Percentiles rank a stretch among this genome's conserved stretches.
phyloP scores from a whole-genome alignment of 2,329 filamentous ascomycete species.

The Venturia carpophila region DNA sequence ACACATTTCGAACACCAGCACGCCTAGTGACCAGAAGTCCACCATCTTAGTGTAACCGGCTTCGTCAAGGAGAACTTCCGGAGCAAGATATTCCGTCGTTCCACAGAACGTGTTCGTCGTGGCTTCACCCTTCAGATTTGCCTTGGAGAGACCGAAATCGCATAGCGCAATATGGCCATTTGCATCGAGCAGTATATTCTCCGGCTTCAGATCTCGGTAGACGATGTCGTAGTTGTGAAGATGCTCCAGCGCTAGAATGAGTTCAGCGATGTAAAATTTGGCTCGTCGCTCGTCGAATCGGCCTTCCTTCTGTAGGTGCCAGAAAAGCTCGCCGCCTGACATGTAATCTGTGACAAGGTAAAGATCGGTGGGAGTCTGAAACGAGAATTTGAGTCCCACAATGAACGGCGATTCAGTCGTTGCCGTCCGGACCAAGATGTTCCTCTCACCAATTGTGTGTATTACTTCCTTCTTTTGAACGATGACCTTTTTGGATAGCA shows the following conservation, averaged over 20 bases:
- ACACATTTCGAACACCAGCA: slow-evolving; percentile 99
- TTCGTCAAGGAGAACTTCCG: slow-evolving; percentile 90
- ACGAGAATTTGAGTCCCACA: slow-evolving; percentile 95
- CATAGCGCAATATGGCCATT: slow-evolving; percentile 97
- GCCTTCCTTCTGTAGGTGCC: slow-evolving; percentile 96
- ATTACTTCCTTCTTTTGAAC: slow-evolving; percentile 99
- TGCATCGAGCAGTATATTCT: slow-evolving; percentile 93
- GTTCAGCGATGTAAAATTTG: slow-evolving; percentile 97
- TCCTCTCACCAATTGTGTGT: slow-evolving; percentile 92
- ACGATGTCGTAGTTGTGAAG: slow-evolving; percentile 96
- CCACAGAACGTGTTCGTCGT: slow-evolving; percentile 99
- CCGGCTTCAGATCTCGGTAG: slow-evolving; percentile 93
- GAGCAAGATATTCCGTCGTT: slow-evolving; percentile 94
- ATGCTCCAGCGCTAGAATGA: slow-evolving; percentile 90
- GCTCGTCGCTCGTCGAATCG: slow-evolving; percentile 90
- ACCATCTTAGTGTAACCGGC: slow-evolving; percentile 99
- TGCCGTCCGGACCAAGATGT: slow-evolving; percentile 92
- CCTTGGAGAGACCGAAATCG: slow-evolving; percentile 96
- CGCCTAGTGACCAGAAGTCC: slow-evolving; percentile 97
- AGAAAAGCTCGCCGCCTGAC: slow-evolving; percentile 97
- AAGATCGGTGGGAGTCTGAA: slow-evolving; percentile 92
- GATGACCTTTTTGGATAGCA: slow-evolving; percentile 98
- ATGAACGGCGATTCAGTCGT: slow-evolving; percentile 96
- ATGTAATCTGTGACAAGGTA: slow-evolving; percentile 99
- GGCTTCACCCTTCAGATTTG: slow-evolving; percentile 91